Evolutionary conservation across 2,329 filamentous ascomycete species (phyloP).

Genomic region (Sphaceloma murrayae): DNA sequence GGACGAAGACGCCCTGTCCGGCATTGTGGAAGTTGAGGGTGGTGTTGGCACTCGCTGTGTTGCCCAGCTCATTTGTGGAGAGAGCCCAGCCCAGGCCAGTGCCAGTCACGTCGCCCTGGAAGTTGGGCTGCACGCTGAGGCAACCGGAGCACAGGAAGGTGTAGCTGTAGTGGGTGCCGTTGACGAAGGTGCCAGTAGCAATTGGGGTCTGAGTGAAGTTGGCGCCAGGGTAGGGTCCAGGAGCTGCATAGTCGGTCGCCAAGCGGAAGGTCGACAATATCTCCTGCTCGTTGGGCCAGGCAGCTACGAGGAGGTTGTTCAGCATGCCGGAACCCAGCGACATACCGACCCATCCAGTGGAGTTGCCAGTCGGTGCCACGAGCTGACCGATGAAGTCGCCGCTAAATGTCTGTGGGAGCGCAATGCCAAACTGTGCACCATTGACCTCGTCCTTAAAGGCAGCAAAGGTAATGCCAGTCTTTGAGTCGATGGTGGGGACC

Average conservation of each 20-base stretch:
- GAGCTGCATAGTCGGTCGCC: slow-evolving; percentile 39
- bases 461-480: slow-evolving; percentile 40
- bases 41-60: slow-evolving; percentile 8
- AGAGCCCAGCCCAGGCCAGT: slow-evolving; percentile 19
- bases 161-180: slow-evolving; percentile 44
- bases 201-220: slow-evolving; percentile 38
- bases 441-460: slow-evolving; percentile 32
- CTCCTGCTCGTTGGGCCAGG: slow-evolving; percentile 41
- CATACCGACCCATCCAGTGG: slow-evolving; percentile 42
- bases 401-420: slow-evolving; percentile 39
- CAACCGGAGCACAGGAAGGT: slow-evolving; percentile 43
- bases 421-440: slow-evolving; percentile 43
- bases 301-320: slow-evolving; percentile 40
- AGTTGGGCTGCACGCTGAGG: slow-evolving; percentile 21
- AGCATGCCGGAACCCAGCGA: slow-evolving; percentile 41
- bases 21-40: slow-evolving; percentile 16
- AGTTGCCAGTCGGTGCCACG: slow-evolving; percentile 36
- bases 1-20: slow-evolving; percentile 12
- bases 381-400: slow-evolving; percentile 49
- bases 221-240: slow-evolving; percentile 36
- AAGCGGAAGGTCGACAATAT: slow-evolving; percentile 39
- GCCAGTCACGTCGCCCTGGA: slow-evolving; percentile 13
- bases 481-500: slow-evolving; percentile 33
- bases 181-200: slow-evolving; percentile 43
- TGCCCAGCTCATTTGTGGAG: slow-evolving; percentile 12